Evolutionary conservation across 129 eudicot genomes (phyloP).

Genomic region (Ambrosia trifida): DNA sequence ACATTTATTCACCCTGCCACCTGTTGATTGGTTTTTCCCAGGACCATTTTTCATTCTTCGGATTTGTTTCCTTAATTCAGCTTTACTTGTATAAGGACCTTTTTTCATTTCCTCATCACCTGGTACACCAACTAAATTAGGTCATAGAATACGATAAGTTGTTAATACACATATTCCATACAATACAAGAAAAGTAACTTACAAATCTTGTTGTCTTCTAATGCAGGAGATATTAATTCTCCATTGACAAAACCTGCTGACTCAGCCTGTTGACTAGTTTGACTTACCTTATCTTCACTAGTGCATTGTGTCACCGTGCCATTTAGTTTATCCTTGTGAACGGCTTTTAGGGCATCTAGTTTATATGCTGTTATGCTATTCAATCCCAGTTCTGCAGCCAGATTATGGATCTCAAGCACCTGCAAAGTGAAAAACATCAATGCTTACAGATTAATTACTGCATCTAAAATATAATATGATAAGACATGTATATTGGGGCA

Average conservation of each 20-base stretch:
- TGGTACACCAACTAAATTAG: conserved; percentile 31
- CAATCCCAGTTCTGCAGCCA: conserved; percentile 81
- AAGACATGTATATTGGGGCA: neutral
- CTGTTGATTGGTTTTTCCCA: conserved; percentile 61
- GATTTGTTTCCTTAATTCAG: conserved; percentile 44
- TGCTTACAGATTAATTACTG: neutral
- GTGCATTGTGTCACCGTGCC: conserved; percentile 18
- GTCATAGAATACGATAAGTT: neutral
- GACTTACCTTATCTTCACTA: conserved; percentile 29
- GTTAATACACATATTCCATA: neutral
- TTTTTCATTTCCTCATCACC: conserved; percentile 38
- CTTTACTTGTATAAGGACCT: conserved; percentile 42
- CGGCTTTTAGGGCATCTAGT: conserved; percentile 90
- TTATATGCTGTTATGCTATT: conserved; percentile 69
- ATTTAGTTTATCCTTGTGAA: conserved; percentile 38
- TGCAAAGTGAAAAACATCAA: conserved; percentile 25
- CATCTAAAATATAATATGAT: neutral
- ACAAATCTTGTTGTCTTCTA: conserved; percentile 18
- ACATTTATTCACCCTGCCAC: conserved; percentile 69
- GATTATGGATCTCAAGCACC: conserved; percentile 77
- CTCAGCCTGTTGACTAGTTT: conserved; percentile 26
- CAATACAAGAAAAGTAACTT: conserved; percentile 15
- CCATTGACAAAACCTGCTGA: conserved; percentile 18
- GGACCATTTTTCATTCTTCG: conserved; percentile 71
- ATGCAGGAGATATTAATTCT: conserved; percentile 19